Base-by-base conservation (phyloP, 257 asterid species). In the Capsicum chinense region DNA sequence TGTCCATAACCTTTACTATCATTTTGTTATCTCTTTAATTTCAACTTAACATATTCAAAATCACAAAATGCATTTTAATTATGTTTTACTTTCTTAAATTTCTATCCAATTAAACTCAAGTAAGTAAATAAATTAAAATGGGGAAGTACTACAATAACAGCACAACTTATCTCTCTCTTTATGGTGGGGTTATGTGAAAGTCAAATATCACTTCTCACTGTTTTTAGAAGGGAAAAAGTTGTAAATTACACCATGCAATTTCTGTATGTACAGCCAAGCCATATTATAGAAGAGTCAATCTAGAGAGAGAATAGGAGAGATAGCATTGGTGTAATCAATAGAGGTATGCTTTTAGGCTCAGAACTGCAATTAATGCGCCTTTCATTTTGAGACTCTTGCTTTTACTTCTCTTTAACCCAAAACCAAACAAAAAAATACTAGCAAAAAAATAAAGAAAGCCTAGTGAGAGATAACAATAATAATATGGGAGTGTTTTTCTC, bases 331-430 rank as follows among this genome's bases (percentile, higher is more conserved):
- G 86, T 87, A 88, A 89, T 87, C 89, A 89, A 85, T 87, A 82
- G 88, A 79, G 85, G 86, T 54, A 78, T 84, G 90, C 87, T 91
- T 89, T 88, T 83, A 83, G 94, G 87, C 89, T 87, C 92, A 87
- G 89, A 76, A 86, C 85, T 87, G 93, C 47, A 92, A 93, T 92
- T 89, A 95, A 91, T 95, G 92, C 84, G 90, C 93, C 90, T 87
- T 92, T 91, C 93, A 87, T 88, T 90, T 67, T 86, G 91, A 88
- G 89, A 93, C 88, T 88, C 33, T 86, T 88, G 92, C 87, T 79
- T 90, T 88, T 81, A 90, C 86, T 89, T 89, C 64, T 83, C 56
- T 83, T 84, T 83, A 90, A 79, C 54, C 66, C 71, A 54, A 90
- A 79, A 47, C 66, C 71, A 54, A 90, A 83, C 83, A 82, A 84